phyloP scores from a whole-genome alignment of 75 land plant species.

The Selaginella tamariscina region DNA sequence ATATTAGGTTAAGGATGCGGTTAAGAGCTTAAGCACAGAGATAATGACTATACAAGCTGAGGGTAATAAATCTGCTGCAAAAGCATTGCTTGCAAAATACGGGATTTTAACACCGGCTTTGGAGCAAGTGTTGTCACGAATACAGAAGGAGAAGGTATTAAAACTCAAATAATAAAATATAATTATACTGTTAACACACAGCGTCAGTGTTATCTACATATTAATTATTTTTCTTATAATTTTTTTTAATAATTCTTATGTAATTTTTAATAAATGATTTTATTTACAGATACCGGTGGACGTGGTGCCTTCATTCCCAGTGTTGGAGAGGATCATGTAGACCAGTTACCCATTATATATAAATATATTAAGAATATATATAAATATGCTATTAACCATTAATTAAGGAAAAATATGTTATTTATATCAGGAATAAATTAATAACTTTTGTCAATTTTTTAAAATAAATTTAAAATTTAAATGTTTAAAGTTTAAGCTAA shows the following conservation, averaged over 20 bases:
- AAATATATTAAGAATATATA: too few species aligned
- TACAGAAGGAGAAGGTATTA: constrained; percentile 44
- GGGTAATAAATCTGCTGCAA: constrained; percentile 67
- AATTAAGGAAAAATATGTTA: too few species aligned
- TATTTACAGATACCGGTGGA: constrained; percentile 55
- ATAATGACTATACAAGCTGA: constrained; percentile 71
- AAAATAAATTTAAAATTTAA: too few species aligned
- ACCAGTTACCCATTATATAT: too few species aligned
- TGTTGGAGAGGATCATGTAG: constrained; percentile 14
- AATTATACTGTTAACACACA: background rate
- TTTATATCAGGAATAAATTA: too few species aligned
- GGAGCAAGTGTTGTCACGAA: constrained; percentile 34
- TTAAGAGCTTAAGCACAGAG: constrained; percentile 54
- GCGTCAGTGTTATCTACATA: background rate
- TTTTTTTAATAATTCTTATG: background rate
- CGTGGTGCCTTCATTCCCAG: constrained; percentile 36
- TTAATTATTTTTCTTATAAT: background rate
- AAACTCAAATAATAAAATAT: background rate
- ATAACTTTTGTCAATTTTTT: too few species aligned
- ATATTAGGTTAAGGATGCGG: constrained; percentile 53
- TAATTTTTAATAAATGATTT: background rate
- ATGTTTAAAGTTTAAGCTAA: too few species aligned
- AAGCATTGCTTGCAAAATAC: constrained; percentile 41
- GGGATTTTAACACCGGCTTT: constrained; percentile 41
- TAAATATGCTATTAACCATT: too few species aligned